phyloP scores from a whole-genome alignment of 2,329 filamentous ascomycete genomes.

The Pestalotiopsis sp. region DNA sequence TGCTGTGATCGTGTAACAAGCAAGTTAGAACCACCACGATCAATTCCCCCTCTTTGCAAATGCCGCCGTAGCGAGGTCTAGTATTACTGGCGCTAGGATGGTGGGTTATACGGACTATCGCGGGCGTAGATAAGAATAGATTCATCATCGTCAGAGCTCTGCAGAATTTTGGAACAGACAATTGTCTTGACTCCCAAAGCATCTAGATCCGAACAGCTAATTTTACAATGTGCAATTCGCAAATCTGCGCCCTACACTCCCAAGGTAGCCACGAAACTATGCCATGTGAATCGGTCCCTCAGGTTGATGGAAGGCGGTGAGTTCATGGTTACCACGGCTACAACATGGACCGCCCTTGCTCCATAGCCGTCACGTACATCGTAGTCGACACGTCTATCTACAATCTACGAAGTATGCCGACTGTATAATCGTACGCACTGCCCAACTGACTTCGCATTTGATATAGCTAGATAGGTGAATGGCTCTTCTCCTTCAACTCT shows the following conservation, averaged over 20 bases:
- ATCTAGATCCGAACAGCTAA: not conserved
- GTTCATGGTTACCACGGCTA: not conserved
- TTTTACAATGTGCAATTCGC: not conserved
- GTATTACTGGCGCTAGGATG: not conserved
- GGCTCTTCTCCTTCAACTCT: not conserved
- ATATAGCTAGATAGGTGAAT: not conserved
- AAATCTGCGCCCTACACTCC: not conserved
- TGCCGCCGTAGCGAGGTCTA: not conserved
- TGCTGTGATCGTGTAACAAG: not conserved
- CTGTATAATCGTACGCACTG: not conserved
- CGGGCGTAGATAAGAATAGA: not conserved
- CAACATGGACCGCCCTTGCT: not conserved
- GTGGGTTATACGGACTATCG: not conserved
- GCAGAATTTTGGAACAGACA: not conserved
- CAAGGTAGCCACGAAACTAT: not conserved
- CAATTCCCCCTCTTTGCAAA: not conserved
- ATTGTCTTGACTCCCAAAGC: not conserved
- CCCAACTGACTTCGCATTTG: not conserved
- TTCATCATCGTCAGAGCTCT: not conserved
- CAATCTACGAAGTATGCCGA: not conserved
- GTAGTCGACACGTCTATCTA: not conserved
- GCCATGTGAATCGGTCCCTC: not conserved
- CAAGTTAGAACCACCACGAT: conserved; percentile 4
- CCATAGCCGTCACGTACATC: not conserved
- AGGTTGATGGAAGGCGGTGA: not conserved